Percentiles rank a stretch among this genome's conserved stretches.
Evolutionary conservation across 495 filamentous ascomycete species (phyloP).

Genomic region (Bombardia bombarda): DNA sequence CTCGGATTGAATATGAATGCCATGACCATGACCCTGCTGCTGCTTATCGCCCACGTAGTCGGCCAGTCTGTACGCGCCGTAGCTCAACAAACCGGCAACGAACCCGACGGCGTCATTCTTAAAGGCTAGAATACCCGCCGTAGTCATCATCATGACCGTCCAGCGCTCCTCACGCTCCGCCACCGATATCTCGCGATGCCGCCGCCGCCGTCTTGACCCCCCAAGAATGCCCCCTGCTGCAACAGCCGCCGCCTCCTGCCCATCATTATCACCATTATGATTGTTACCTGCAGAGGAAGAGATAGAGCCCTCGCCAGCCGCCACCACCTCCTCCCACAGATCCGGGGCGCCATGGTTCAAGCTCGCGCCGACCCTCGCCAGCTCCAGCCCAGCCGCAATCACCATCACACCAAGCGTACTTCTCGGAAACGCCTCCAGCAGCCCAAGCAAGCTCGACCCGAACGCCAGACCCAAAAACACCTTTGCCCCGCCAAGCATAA

Average conservation of each 20-base stretch:
- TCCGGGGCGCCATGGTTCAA: conserved; percentile 68
- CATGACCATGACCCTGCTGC: too few species aligned
- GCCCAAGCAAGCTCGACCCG: conserved; percentile 51
- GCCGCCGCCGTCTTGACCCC: conserved; percentile 1
- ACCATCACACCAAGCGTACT: conserved; percentile 80
- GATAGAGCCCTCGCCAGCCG: too few species aligned
- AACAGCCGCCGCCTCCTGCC: too few species aligned
- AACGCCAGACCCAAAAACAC: conserved; percentile 66
- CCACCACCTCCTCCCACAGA: conserved; percentile 26
- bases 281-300: conserved; percentile 11
- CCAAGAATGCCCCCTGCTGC: too few species aligned
- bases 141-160: conserved; percentile 82
- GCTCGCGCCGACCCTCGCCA: conserved; percentile 74
- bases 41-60: too few species aligned
- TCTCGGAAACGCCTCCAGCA: conserved; percentile 63
- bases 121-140: conserved; percentile 73
- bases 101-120: conserved; percentile 86
- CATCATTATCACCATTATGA: background rate
- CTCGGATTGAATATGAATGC: too few species aligned
- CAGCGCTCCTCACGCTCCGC: conserved; percentile 62
- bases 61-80: conserved; percentile 43
- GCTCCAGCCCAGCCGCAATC: conserved; percentile 76
- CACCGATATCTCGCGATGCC: conserved; percentile 31
- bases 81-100: conserved; percentile 57
- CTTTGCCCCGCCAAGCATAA: conserved; percentile 72